Evolutionary conservation across 768 basidiomycete genomes (phyloP), one percentile per base, ranked within the genome.

Genomic region (Coprinopsis strossmayeri): DNA sequence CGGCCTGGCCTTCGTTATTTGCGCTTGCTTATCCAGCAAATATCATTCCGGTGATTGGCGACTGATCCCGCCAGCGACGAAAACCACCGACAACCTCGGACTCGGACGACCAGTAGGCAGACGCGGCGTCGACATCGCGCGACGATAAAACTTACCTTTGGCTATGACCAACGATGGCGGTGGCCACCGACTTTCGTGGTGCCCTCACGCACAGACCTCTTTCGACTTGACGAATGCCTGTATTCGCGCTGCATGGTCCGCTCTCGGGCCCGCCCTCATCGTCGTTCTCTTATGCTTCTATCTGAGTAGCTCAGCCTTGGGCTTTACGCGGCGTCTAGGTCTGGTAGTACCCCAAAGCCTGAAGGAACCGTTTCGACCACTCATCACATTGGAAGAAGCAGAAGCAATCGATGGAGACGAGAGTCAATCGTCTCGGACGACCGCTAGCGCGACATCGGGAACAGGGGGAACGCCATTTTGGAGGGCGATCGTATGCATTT

Each of bases 401-500:
- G 79, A 81, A 55, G 74, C 74, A 0, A 57, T 80, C 25, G 66
- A 69, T 43, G 61, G 56, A 28, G 64, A 60, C 21, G 57, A 54
- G 59, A 53, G 0, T 57, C 60, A 15, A 60, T 54, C 35, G 61
- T 60, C 30, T 34, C 32, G 32, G 49, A 41, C 51, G 39, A 53
- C 50, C 23, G 47, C 42, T 21, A 55, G 23, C 55, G 64, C 42
- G 59, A n/a, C 58, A 9, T 37, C 57, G 44, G 57, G 58, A 9
- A 44, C 56, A 5, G 52, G 55, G 10, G 56, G 53, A 5, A 65
- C 70, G 11, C 76, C 79, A 0, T 66, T 84, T 5, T 85, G 84
- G 81, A 77, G 78, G 34, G 77, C 80, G 1, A 52, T 81, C 37
- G 55, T 78, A n/a, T 73, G 87, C 38, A 69, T 73, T 0, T 69